Conservation (phyloP, 768 basidiomycete species). For the Gloeophyllum trabeum region DNA sequence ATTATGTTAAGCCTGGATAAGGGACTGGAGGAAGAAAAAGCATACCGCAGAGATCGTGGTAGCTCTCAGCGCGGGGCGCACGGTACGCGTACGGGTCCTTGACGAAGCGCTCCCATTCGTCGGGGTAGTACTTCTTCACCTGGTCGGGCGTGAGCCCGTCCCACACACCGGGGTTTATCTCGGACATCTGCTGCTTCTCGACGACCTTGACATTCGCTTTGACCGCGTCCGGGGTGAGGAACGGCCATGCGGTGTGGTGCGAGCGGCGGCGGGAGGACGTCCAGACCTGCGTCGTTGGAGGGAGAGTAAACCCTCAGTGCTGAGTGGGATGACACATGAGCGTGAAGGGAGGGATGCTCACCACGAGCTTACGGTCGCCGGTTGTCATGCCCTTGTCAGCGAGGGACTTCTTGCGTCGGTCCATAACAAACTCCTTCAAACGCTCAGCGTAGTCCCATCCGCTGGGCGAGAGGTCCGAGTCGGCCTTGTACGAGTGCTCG, state of each 20-base stretch:
- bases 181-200: slow-evolving; percentile 93
- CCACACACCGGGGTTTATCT: slow-evolving; percentile 98
- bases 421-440: slow-evolving; percentile 82
- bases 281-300: slow-evolving; percentile 62
- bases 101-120: slow-evolving; percentile 88
- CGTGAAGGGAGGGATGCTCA: neutral
- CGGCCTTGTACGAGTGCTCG: slow-evolving; percentile 98
- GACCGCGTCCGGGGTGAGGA: slow-evolving; percentile 29
- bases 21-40: neutral
- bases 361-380: slow-evolving; percentile 55
- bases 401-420: slow-evolving; percentile 66
- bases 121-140: slow-evolving; percentile 82
- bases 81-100: slow-evolving; percentile 90
- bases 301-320: no score
- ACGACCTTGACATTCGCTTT: slow-evolving; percentile 65
- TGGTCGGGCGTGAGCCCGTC: slow-evolving; percentile 89
- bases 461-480: slow-evolving; percentile 88
- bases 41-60: slow-evolving; percentile 86
- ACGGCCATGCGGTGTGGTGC: slow-evolving; percentile 95
- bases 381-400: slow-evolving; percentile 60
- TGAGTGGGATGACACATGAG: no score
- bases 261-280: slow-evolving; percentile 89
- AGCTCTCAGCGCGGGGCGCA: slow-evolving; percentile 91
- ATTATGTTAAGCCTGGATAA: slow-evolving; percentile 1
- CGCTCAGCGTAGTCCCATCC: slow-evolving; percentile 94